phyloP scores from a whole-genome alignment of 768 basidiomycete genomes.

The Trametopsis cervina region DNA sequence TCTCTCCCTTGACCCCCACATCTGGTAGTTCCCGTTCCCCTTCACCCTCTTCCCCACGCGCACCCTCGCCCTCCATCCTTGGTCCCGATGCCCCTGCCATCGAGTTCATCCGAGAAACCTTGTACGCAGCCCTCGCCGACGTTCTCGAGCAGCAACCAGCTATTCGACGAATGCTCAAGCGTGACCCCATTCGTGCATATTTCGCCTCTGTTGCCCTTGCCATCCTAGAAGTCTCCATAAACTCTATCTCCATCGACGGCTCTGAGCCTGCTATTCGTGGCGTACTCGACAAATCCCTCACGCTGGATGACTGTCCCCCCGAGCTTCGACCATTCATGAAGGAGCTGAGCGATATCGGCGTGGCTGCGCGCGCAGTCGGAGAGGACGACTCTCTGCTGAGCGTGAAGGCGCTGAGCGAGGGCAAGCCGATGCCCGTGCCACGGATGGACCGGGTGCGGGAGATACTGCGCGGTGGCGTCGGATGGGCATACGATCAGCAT shows the following conservation, averaged over 20 bases:
- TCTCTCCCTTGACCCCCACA: slow-evolving; percentile 16
- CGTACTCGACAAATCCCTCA: slow-evolving; percentile 50
- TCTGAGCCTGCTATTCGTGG: slow-evolving; percentile 28
- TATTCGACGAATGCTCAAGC: slow-evolving; percentile 48
- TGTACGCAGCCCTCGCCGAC: slow-evolving; percentile 76
- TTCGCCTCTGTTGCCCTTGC: slow-evolving; percentile 72
- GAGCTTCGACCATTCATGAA: slow-evolving; percentile 60
- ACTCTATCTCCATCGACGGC: slow-evolving; percentile 31
- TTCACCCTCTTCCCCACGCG: slow-evolving; percentile 15
- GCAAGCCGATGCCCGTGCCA: slow-evolving; percentile 6
- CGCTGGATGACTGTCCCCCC: slow-evolving; percentile 53
- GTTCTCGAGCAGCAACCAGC: slow-evolving; percentile 49
- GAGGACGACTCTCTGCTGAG: slow-evolving; percentile 16
- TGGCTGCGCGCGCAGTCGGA: slow-evolving; percentile 9
- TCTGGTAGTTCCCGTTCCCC: slow-evolving; percentile 21
- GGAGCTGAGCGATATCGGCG: slow-evolving; percentile 14
- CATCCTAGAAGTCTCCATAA: slow-evolving; percentile 59
- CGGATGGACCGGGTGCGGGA: slow-evolving; percentile 18
- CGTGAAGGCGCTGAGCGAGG: slow-evolving; percentile 13
- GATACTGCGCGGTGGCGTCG: slow-evolving; percentile 18
- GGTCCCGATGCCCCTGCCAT: slow-evolving; percentile 49
- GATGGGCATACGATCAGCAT: slow-evolving; percentile 13
- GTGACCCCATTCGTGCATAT: slow-evolving; percentile 68
- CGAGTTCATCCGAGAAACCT: slow-evolving; percentile 77
- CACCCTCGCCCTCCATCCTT: slow-evolving; percentile 25